Evolutionary conservation across 202 grass and related monocot genomes (phyloP), one percentile per base, ranked within the genome.

Genomic region (Brachypodium distachyon): DNA sequence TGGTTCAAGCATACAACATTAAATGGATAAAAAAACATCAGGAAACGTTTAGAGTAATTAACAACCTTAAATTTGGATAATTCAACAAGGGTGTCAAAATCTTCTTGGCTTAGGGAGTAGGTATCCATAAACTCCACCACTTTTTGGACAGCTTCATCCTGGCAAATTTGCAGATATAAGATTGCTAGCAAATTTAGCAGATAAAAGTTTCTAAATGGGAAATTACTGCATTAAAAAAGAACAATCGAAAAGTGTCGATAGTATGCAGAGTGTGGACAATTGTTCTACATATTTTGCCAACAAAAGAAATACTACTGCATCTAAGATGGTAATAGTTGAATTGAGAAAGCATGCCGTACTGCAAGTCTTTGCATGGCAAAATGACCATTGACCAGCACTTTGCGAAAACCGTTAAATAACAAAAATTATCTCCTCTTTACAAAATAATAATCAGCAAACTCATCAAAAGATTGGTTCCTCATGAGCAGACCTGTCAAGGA

Each of bases 61-160:
- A 78, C 17, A 55, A 99, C 96, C 96, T 93, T 92, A 78, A 91
- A 94, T 74, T 93, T 99, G 43, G 96, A 99, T 87, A 99, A 66
- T 85, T 99, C 89, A 34, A 99, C 89, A 91, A 96, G 81, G 3
- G 92, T 89, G 62, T 99, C 92, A 31, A 93, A 93, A 28, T 99
- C 96, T 81, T 99, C 96, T 82, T 96, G 92, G 76, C 77, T 99
- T 85, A 99, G 84, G 70, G 92, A 99, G 77, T 99, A 99, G 28
- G 87, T 81, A 46, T 96, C 96, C 96, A 99, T 96, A 74, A 99
- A 91, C 67, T 99, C 83, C 52, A 99, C 91, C 17, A 99, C 96
- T 36, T 85, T 93, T 63, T 83, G 72, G 77, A 99, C 92, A 73
- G 92, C 96, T 84, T 82, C 85, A 73, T 96, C 96, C 95, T 98